Evolutionary conservation across 176 grass and related monocot genomes (phyloP), one percentile per base, ranked within the genome.

Genomic region (Bromus sterilis): DNA sequence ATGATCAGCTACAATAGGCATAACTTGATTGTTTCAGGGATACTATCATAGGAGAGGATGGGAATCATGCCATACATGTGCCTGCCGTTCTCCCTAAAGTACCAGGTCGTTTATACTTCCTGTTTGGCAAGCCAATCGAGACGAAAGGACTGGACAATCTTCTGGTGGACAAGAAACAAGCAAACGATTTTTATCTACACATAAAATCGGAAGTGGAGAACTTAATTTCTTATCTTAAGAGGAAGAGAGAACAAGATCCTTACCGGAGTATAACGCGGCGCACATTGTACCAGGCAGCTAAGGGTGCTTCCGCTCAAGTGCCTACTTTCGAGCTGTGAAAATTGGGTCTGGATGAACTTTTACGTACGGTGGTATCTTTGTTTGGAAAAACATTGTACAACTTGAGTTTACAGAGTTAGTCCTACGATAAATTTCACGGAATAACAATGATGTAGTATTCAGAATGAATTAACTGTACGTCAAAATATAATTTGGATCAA

Each of bases 241-340:
- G 40, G 72, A 98, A 98, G 79, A 91, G 95, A 74, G 86, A 95
- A 66, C 86, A 95, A 73, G 95, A 95, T 66, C 88, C 88, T 51
- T 95, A 95, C 75, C 85, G 95, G 79, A 95, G 88, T 59, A 82
- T 95, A 66, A 21, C 40, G 0, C 84, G 64, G 69, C 84, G 95
- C 42, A 46, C 77, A 1, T 7, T 91, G 14, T 93, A 89, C 88
- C 90, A 82, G 55, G 92, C 84, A 79, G 85, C 79, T 9, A 86
- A 79, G 84, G 92, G 88, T 69, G 14, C 35, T 43, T 89, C 84
- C 69, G 66, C 87, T 60, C 36, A 93, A 69, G 76, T 98, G 43
- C 95, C 95, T 5, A 93, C 88, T 15, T 98, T 98, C 67, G 79
- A 98, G 44, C 90, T 79, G 78, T 98, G 68, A 97, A 86, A 21